phyloP scores from a whole-genome alignment of 2,329 filamentous ascomycete species.

The Diaporthe sp. region DNA sequence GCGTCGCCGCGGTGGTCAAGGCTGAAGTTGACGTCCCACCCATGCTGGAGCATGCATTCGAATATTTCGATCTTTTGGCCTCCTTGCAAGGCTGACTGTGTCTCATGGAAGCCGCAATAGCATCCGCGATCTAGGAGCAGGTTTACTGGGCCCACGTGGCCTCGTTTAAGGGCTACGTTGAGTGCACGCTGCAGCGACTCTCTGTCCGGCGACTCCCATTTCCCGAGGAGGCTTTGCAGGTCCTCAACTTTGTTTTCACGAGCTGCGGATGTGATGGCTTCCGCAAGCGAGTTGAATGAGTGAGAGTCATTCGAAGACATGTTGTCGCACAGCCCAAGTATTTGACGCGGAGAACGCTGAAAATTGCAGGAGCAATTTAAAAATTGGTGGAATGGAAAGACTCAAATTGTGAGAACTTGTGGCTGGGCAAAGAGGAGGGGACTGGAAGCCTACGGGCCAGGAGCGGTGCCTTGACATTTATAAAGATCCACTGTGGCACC shows the following conservation, averaged over 20 bases:
- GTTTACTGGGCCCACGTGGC: background rate
- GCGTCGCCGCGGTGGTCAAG: constrained; percentile 4
- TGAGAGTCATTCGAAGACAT: constrained; percentile 5
- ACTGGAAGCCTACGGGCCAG: background rate
- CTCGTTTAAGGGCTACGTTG: background rate
- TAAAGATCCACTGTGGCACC: background rate
- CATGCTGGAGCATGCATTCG: constrained; percentile 2
- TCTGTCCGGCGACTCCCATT: constrained; percentile 14
- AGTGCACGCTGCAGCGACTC: background rate
- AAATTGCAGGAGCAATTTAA: background rate
- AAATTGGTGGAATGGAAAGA: background rate
- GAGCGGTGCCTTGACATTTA: background rate
- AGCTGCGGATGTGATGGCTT: background rate
- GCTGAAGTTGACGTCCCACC: constrained; percentile 8
- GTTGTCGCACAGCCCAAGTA: background rate
- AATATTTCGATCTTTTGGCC: background rate
- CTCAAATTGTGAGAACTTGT: background rate
- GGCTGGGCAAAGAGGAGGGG: background rate
- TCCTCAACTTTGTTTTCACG: background rate
- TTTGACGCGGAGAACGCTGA: background rate
- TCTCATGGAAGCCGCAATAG: constrained; percentile 2
- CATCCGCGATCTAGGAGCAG: constrained; percentile 10
- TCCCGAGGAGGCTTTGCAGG: background rate
- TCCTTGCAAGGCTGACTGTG: background rate
- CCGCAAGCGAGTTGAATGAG: background rate